These are phyloP conservation scores for Hypoxylon sp. DNA, from an alignment of 2,329 filamentous ascomycete genomes.

Conservation along the genomic window DNA sequence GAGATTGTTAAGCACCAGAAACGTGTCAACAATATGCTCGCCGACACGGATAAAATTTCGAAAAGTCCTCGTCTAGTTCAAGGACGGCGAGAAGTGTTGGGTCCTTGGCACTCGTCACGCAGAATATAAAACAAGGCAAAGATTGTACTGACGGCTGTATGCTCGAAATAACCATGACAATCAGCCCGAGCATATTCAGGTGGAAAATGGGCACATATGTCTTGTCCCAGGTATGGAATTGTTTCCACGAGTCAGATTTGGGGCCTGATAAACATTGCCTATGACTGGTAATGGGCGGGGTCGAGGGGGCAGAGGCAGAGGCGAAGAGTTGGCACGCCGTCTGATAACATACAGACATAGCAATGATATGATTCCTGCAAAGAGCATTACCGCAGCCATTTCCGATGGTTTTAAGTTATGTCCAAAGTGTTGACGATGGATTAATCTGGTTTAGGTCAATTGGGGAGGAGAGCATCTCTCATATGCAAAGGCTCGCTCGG, in stretches of 20 bases:
- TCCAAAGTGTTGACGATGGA: neutral
- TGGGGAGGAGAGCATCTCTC: no score
- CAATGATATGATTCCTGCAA: neutral
- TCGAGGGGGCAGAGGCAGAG: slow-evolving; percentile 29
- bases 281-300: slow-evolving; percentile 37
- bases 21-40: slow-evolving; percentile 56
- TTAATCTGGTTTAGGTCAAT: neutral
- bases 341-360: neutral
- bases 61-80: slow-evolving; percentile 46
- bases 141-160: slow-evolving; percentile 52
- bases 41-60: slow-evolving; percentile 50
- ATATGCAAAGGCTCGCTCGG: no score
- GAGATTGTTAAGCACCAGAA: slow-evolving; percentile 58
- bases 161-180: slow-evolving; percentile 52
- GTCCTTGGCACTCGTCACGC: slow-evolving; percentile 49
- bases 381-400: slow-evolving; percentile 1
- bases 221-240: slow-evolving; percentile 37
- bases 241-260: slow-evolving; percentile 35
- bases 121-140: slow-evolving; percentile 55
- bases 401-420: neutral
- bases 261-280: slow-evolving; percentile 41
- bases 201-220: slow-evolving; percentile 39
- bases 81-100: slow-evolving; percentile 45
- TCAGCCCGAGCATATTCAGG: slow-evolving; percentile 44
- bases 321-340: neutral